These are phyloP conservation scores for Tricholoma matsutake DNA, from an alignment of 768 basidiomycete species.

Conservation along the genomic window DNA sequence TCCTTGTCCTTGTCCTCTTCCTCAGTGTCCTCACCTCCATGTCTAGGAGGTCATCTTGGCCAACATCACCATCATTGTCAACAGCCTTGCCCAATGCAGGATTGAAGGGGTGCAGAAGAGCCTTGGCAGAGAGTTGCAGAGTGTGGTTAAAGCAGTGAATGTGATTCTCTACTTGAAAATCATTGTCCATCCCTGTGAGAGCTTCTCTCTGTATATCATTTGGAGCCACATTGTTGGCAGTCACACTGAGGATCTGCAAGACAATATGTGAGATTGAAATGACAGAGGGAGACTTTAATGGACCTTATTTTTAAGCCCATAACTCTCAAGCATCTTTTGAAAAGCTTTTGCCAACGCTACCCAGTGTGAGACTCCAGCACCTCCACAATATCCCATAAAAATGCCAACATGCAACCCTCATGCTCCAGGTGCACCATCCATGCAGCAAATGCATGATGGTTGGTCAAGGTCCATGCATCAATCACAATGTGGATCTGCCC, in stretches of 20 bases:
- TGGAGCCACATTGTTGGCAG: slow-evolving; percentile 17
- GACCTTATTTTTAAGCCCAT: neutral
- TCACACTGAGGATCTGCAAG: slow-evolving; percentile 14
- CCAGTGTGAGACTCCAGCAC: slow-evolving; percentile 28
- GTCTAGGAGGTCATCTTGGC: too few relatives aligned
- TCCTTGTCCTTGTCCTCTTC: slow-evolving; percentile 16
- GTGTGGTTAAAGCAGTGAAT: slow-evolving; percentile 35
- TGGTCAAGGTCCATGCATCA: too few relatives aligned
- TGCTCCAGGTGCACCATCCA: too few relatives aligned
- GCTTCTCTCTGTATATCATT: slow-evolving; percentile 23
- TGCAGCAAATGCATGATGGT: too few relatives aligned
- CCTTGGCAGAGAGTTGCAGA: slow-evolving; percentile 34
- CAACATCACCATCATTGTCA: slow-evolving; percentile 17
- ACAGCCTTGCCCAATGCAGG: too few relatives aligned
- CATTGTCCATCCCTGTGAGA: slow-evolving; percentile 3
- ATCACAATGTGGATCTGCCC: too few relatives aligned
- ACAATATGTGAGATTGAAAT: neutral
- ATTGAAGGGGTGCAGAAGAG: too few relatives aligned
- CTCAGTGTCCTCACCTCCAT: slow-evolving; percentile 6
- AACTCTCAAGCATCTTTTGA: slow-evolving; percentile 10
- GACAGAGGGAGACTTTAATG: slow-evolving; percentile 10
- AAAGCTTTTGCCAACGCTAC: slow-evolving; percentile 18
- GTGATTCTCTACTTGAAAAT: slow-evolving; percentile 12
- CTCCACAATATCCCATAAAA: slow-evolving; percentile 30
- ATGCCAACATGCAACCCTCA: slow-evolving; percentile 3